Base-by-base conservation (phyloP, 768 basidiomycete genomes). In the Austroboletus festivus region DNA sequence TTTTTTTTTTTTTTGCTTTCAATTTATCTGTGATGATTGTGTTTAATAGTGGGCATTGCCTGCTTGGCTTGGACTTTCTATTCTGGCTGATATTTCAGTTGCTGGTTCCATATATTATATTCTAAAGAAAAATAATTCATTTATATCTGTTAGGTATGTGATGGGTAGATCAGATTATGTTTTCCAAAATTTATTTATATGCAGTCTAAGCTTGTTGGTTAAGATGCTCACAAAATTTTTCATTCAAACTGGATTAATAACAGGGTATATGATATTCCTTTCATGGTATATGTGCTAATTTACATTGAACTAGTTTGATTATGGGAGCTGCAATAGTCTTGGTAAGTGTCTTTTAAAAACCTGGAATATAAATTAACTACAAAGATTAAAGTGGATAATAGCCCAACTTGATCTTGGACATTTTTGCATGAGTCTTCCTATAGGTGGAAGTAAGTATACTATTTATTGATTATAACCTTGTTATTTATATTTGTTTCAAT, bases 231-330 rank as follows among this genome's bases (percentile, higher is more conserved):
- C 26, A 42, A 61, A 10, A 3, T 59, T 65, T 48, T 52, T 23
- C 11, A 50, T 58, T 18, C 66, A 65, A 19, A 65, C 66, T 52
- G 64, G 64, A 6, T 24, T 61, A 1, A 46, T 64, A 31, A 65
- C 66, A 10, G 40, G 61, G 64, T 52, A 41, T 46, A 41, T 41
- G 18, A 1, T 9, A 38, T 41, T 44, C 2, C 13, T 44, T 34
- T 42, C 7, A 20, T 24, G 4, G 12, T 28, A 28, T n/a, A n/a
- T n/a, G n/a, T n/a, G n/a, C n/a, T n/a, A n/a, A n/a, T 5, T 28
- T 12, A 28, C 28, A 28, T 6, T 10, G 5, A 34, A 30, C 1
- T 22, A 7, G 28, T 1, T 19, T 38, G 2, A 15, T 63, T 2
- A 56, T 31, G 68, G 53, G 30, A 4, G 19, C 53, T 19, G 44